These are phyloP conservation scores for Colletotrichum sp. DNA, from an alignment of 2,329 filamentous ascomycete genomes.

Conservation along the genomic window DNA sequence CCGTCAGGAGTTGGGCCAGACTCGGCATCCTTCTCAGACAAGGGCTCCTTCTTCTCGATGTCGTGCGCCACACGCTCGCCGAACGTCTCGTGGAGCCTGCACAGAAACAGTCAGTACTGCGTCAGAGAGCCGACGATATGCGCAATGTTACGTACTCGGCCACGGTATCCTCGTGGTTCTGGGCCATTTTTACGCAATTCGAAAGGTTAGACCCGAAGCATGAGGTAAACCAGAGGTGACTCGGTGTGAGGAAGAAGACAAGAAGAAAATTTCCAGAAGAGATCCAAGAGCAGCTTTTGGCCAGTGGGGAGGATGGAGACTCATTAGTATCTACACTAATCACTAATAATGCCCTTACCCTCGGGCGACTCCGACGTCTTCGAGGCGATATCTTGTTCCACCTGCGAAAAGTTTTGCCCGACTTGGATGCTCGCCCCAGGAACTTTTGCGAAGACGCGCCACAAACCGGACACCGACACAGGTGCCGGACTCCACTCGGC, in stretches of 20 bases:
- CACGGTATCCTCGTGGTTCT: constrained; percentile 36
- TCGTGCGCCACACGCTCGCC: constrained; percentile 27
- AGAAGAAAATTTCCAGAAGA: neutral
- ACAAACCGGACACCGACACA: neutral
- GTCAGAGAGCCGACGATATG: neutral
- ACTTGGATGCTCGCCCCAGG: neutral
- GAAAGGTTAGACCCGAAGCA: neutral
- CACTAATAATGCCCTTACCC: constrained; percentile 8
- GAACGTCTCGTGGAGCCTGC: constrained; percentile 32
- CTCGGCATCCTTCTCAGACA: constrained; percentile 25
- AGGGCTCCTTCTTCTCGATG: constrained; percentile 24
- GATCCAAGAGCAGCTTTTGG: neutral
- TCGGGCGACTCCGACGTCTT: constrained; percentile 10
- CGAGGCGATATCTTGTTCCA: neutral
- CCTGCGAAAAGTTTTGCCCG: neutral
- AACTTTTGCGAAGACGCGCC: constrained; percentile 13
- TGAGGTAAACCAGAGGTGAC: neutral
- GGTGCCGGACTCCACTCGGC: constrained; percentile 11
- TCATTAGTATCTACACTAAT: neutral
- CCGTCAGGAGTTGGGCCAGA: constrained; percentile 44
- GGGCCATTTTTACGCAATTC: constrained; percentile 30
- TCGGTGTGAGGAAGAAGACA: neutral
- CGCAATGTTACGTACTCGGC: constrained; percentile 32
- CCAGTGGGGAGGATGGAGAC: constrained; percentile 3
- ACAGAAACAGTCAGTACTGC: neutral